Conservation (phyloP, 169 alveolate genomes). For the Babesia ovata region DNA sequence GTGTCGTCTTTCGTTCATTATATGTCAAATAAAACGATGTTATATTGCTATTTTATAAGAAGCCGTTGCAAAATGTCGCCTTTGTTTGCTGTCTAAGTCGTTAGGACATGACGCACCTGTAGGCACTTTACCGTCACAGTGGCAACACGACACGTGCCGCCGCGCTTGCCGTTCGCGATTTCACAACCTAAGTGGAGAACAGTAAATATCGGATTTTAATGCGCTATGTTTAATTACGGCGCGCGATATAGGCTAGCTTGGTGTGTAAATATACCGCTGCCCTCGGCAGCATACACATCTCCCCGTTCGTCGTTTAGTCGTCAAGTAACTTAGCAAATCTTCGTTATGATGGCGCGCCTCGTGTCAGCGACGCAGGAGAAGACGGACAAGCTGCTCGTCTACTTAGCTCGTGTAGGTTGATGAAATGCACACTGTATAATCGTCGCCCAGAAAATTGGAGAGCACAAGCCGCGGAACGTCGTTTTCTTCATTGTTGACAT, state of each 20-base stretch:
- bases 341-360: slow-evolving; percentile 13
- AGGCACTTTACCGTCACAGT: slow-evolving; percentile 28
- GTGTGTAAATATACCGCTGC: no score
- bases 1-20: no score
- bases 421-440: neutral
- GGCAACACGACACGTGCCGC: neutral
- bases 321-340: neutral
- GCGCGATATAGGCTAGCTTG: no score
- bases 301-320: no score
- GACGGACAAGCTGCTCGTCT: slow-evolving; percentile 62
- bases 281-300: no score
- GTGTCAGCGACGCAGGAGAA: slow-evolving; percentile 34
- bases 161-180: no score
- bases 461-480: slow-evolving; percentile 65
- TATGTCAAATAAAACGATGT: no score
- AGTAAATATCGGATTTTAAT: no score
- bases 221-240: no score
- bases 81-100: neutral
- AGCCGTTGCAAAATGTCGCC: no score
- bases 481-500: slow-evolving; percentile 70
- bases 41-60: no score
- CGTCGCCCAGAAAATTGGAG: slow-evolving; percentile 61
- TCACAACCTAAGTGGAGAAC: no score
- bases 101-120: slow-evolving; percentile 19
- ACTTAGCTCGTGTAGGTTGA: slow-evolving; percentile 60